phyloP scores from a whole-genome alignment of 2,329 filamentous ascomycete species.

The Cladosporium sphaerospermum region DNA sequence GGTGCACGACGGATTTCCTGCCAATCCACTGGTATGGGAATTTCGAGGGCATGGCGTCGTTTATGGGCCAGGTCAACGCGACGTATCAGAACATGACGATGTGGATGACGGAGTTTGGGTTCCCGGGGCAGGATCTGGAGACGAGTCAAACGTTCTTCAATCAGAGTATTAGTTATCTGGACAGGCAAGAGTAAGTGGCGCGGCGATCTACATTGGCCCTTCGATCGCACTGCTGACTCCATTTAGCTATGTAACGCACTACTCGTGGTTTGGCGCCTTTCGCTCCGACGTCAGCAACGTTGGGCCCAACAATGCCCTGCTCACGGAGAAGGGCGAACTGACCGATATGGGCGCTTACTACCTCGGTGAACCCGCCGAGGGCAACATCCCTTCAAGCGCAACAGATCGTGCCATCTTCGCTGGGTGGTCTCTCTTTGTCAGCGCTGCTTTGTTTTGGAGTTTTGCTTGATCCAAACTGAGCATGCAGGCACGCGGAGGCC shows the following conservation, averaged over 20 bases:
- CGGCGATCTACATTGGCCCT: not conserved
- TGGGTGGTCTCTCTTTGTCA: conserved; percentile 21
- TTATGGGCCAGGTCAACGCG: conserved; percentile 55
- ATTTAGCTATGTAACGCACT: conserved; percentile 53
- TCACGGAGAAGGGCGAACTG: conserved; percentile 60
- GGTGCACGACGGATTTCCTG: conserved; percentile 45
- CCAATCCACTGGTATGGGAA: conserved; percentile 55
- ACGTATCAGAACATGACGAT: conserved; percentile 49
- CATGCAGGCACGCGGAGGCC: too few relatives aligned
- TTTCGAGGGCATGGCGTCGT: conserved; percentile 61
- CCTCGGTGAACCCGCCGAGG: conserved; percentile 48
- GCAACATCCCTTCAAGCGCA: conserved; percentile 31
- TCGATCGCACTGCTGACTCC: not conserved
- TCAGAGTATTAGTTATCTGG: conserved; percentile 58
- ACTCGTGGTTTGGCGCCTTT: conserved; percentile 73
- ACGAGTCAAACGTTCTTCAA: conserved; percentile 64
- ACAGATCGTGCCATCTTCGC: conserved; percentile 22
- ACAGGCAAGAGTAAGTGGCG: conserved; percentile 49
- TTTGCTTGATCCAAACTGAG: conserved; percentile 6
- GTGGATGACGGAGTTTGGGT: conserved; percentile 76
- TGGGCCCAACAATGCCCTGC: conserved; percentile 64
- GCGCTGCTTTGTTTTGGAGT: conserved; percentile 18
- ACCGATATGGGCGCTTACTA: conserved; percentile 76
- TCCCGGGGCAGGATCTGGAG: conserved; percentile 48
- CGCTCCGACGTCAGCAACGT: conserved; percentile 64